Base-by-base conservation (phyloP, 208 protist species). In the Trypanosoma rangeli region DNA sequence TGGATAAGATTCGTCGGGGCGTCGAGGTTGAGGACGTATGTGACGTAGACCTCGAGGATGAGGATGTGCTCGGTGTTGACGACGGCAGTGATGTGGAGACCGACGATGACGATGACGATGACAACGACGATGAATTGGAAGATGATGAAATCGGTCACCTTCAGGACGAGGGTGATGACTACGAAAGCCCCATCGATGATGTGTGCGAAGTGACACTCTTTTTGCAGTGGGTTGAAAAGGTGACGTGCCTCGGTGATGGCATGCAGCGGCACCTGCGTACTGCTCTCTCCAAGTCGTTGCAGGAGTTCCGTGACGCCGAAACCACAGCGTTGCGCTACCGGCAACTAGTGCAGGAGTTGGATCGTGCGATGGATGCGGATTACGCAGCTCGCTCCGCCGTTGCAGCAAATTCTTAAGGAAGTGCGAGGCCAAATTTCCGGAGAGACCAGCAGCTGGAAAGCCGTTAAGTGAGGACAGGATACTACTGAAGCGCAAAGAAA, bases 101-200 rank as follows among this genome's bases (percentile, higher is more conserved):
- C 64, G 67, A 78, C 39, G 63, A 77, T 10, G 79, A 83, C 24
- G 77, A 76, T 16, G 79, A 77, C 42, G 78, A 83, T 16, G 72
- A 78, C 52, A 80, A 80, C 42, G 76, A 76, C 0, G 65, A 70
- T 16, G 46, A 50, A 15, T 15, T 5, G 16, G 57, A 62, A 3
- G 56, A 66, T 18, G 50, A 50, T 33, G 49, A 52, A 1, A 46
- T 77, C 33, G 81, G 70, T 29, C 55, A 77, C 20, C 69, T 73
- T 20, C 46, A 64, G 28, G 90, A 95, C 61, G 90, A 95, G 66
- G 90, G 84, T 24, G 90, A 96, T 65, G 76, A 91, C 66, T 96
- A 96, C 71, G 78, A 86, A 52, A 94, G 90, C 68, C 87, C 87
- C 13, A 96, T 96, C 60, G 90, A 96, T 53, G 83, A 91, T 56